These are phyloP conservation scores for Limnanthes douglasii DNA, from an alignment of 345 rosid genomes.

Conservation along the genomic window DNA sequence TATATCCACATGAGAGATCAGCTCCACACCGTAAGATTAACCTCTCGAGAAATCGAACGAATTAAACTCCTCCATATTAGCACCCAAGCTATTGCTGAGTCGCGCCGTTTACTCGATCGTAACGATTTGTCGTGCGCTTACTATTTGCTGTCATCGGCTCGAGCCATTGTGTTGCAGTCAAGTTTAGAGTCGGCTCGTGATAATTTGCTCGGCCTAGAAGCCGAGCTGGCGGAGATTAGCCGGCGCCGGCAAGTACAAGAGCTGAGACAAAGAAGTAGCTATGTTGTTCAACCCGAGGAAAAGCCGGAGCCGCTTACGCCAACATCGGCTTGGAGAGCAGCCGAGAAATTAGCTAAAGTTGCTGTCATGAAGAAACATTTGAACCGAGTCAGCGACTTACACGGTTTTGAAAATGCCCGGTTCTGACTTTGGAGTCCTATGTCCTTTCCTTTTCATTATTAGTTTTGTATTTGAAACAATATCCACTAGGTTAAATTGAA, in stretches of 20 bases:
- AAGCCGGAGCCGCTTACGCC: constrained; percentile 63
- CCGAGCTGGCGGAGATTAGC: constrained; percentile 47
- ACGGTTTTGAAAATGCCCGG: constrained; percentile 93
- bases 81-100: constrained; percentile 65
- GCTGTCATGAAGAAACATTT: constrained; percentile 80
- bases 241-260: constrained; percentile 16
- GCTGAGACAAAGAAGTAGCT: constrained; percentile 11
- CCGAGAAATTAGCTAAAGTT: constrained; percentile 81
- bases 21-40: constrained; percentile 32
- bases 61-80: constrained; percentile 56
- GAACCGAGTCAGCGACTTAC: constrained; percentile 92
- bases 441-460: not conserved
- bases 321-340: constrained; percentile 89
- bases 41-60: constrained; percentile 32
- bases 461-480: no score
- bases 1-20: constrained; percentile 24
- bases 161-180: constrained; percentile 42
- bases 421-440: no score
- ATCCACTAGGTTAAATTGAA: no score
- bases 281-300: constrained; percentile 13
- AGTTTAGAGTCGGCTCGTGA: constrained; percentile 25
- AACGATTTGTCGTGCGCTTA: constrained; percentile 43
- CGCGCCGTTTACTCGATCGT: constrained; percentile 42
- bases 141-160: constrained; percentile 53
- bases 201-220: constrained; percentile 39